Evolutionary conservation across 495 filamentous ascomycete species (phyloP).

Genomic region (Penicillium roqueforti): DNA sequence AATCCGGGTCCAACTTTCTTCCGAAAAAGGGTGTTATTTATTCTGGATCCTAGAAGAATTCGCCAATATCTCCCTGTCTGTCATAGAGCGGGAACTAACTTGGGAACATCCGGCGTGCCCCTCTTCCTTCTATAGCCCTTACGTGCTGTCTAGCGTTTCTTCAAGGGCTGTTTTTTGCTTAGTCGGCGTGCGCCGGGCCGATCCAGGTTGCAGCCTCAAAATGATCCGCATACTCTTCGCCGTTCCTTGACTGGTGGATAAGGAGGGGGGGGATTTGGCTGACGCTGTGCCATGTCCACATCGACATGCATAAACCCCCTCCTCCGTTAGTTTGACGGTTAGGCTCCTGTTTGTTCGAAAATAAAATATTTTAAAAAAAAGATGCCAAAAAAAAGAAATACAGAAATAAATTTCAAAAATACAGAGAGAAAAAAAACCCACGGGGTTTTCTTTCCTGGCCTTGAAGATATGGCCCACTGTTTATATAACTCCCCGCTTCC

Average conservation of each 20-base stretch:
- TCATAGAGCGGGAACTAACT: constrained; percentile 2
- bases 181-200: constrained; percentile 49
- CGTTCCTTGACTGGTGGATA: constrained; percentile 38
- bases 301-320: constrained; percentile 40
- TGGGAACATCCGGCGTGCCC: constrained; percentile 6
- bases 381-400: constrained; percentile 3
- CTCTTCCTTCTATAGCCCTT: constrained; percentile 12
- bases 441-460: constrained; percentile 20
- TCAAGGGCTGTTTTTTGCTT: constrained; percentile 35
- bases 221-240: constrained; percentile 46
- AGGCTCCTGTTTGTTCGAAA: constrained; percentile 37
- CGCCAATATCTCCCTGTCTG: constrained; percentile 8
- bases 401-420: constrained; percentile 3
- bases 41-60: constrained; percentile 17
- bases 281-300: constrained; percentile 37
- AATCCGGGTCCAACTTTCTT: constrained; percentile 14
- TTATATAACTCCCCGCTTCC: constrained; percentile 44
- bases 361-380: constrained; percentile 5
- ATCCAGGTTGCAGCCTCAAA: constrained; percentile 51
- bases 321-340: constrained; percentile 36
- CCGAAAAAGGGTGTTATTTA: constrained; percentile 3
- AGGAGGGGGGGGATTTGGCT: constrained; percentile 34
- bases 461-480: constrained; percentile 38
- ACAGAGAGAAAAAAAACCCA: constrained; percentile 14
- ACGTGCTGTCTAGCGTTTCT: constrained; percentile 38